Conservation (phyloP, 2,329 filamentous ascomycete species). For the Fusarium goolgardi region DNA sequence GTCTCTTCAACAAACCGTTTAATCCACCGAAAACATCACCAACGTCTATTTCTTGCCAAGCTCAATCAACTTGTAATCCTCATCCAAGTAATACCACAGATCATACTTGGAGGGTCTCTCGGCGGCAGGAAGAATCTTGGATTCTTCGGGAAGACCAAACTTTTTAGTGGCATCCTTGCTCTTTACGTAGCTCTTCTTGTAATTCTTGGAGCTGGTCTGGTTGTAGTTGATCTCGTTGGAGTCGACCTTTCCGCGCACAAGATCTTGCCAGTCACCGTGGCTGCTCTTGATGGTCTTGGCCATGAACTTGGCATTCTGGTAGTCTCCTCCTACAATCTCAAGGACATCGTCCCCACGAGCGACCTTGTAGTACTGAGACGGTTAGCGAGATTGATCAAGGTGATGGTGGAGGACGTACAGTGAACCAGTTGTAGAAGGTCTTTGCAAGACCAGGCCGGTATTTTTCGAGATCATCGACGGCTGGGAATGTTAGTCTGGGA, state of each 20-base stretch:
- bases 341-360: slow-evolving; percentile 52
- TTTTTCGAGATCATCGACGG: slow-evolving; percentile 53
- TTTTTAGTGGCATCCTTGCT: slow-evolving; percentile 48
- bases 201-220: slow-evolving; percentile 52
- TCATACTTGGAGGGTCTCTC: slow-evolving; percentile 50
- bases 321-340: slow-evolving; percentile 53
- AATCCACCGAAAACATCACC: slow-evolving; percentile 44
- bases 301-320: slow-evolving; percentile 52
- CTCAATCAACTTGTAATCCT: slow-evolving; percentile 49
- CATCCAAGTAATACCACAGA: slow-evolving; percentile 54
- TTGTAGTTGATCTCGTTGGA: slow-evolving; percentile 55
- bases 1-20: no score
- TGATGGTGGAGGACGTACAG: slow-evolving; percentile 38
- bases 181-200: slow-evolving; percentile 50
- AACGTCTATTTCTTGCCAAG: slow-evolving; percentile 51
- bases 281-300: slow-evolving; percentile 51
- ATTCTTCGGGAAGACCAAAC: slow-evolving; percentile 50
- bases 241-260: slow-evolving; percentile 53
- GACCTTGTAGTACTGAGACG: slow-evolving; percentile 55
- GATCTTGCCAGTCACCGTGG: slow-evolving; percentile 55
- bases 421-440: slow-evolving; percentile 55
- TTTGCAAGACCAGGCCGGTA: slow-evolving; percentile 54
- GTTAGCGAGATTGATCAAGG: background rate
- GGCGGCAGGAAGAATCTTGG: slow-evolving; percentile 48
- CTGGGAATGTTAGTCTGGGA: slow-evolving; percentile 39